A percentile compares a stretch with the other conserved stretches of the same genome.
These are phyloP conservation scores for grape (Vitis vinifera) DNA, from an alignment of 164 flowering plant genomes.

Conservation along the genomic window DNA sequence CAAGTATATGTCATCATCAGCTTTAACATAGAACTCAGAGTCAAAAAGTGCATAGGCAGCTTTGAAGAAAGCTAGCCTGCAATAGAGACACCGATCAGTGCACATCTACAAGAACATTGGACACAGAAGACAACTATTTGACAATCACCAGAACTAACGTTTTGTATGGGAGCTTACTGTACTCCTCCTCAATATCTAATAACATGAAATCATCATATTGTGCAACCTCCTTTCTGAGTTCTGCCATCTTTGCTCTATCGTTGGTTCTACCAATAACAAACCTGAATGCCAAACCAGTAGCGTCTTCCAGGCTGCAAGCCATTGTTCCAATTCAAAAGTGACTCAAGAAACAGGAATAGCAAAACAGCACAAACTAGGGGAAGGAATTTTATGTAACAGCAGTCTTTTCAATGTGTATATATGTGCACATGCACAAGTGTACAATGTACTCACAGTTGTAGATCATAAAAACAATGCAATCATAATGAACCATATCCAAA, in stretches of 20 bases:
- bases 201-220: constrained; percentile 85
- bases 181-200: constrained; percentile 87
- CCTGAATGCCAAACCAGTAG: constrained; percentile 91
- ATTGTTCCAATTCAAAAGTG: constrained; percentile 4
- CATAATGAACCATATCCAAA: too few species aligned
- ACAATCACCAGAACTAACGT: constrained; percentile 59
- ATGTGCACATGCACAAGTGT: too few species aligned
- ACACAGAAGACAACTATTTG: not conserved
- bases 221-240: constrained; percentile 76
- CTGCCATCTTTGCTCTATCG: constrained; percentile 72
- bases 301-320: constrained; percentile 83
- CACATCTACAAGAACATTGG: not conserved
- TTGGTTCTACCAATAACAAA: constrained; percentile 84
- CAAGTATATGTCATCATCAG: constrained; percentile 92
- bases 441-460: too few species aligned
- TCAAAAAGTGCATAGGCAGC: constrained; percentile 85
- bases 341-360: too few species aligned
- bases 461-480: too few species aligned
- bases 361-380: not conserved
- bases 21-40: constrained; percentile 92
- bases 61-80: constrained; percentile 82
- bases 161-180: constrained; percentile 91
- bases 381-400: too few species aligned
- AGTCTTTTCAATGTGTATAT: too few species aligned
- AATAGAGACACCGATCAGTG: constrained; percentile 1